phyloP scores from a whole-genome alignment of 1,284 basidiomycete genomes.

The Moesziomyces antarcticus region DNA sequence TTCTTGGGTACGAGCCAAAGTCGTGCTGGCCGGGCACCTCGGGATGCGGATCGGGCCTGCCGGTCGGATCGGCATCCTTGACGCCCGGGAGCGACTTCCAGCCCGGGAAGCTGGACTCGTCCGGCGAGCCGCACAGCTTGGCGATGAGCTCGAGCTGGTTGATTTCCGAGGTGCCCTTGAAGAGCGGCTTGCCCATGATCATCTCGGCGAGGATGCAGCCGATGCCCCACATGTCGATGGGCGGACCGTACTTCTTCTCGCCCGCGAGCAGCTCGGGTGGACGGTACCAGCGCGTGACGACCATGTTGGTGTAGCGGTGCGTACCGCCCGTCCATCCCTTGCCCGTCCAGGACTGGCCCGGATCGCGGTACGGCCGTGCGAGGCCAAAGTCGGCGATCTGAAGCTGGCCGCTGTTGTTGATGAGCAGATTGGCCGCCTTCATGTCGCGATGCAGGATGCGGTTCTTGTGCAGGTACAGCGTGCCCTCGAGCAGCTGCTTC shows the following conservation, averaged over 20 bases:
- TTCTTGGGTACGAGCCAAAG: slow-evolving; percentile 53
- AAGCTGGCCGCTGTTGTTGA: slow-evolving; percentile 75
- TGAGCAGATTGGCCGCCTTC: slow-evolving; percentile 97
- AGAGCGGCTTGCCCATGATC: slow-evolving; percentile 87
- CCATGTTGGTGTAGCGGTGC: slow-evolving; percentile 88
- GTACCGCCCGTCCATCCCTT: slow-evolving; percentile 57
- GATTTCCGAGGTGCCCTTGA: slow-evolving; percentile 86
- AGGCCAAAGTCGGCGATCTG: slow-evolving; percentile 93
- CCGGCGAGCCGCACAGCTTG: slow-evolving; percentile 86
- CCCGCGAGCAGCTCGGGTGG: slow-evolving; percentile 94
- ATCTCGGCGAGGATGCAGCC: slow-evolving; percentile 97
- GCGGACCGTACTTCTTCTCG: slow-evolving; percentile 85
- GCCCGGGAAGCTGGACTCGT: slow-evolving; percentile 79
- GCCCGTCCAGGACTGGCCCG: slow-evolving; percentile 53
- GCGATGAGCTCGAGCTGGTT: slow-evolving; percentile 92
- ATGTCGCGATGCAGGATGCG: slow-evolving; percentile 96
- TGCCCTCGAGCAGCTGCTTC: slow-evolving; percentile 92
- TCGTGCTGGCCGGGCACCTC: slow-evolving; percentile 52
- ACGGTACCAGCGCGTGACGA: slow-evolving; percentile 98
- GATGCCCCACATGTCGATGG: slow-evolving; percentile 98
- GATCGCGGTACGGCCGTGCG: slow-evolving; percentile 74
- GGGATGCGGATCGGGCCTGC: slow-evolving; percentile 54
- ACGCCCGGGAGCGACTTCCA: slow-evolving; percentile 73
- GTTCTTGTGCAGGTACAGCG: slow-evolving; percentile 96
- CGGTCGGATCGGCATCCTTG: slow-evolving; percentile 60